Evolutionary conservation across 2,329 filamentous ascomycete genomes (phyloP).

Genomic region (Talaromyces sp.): DNA sequence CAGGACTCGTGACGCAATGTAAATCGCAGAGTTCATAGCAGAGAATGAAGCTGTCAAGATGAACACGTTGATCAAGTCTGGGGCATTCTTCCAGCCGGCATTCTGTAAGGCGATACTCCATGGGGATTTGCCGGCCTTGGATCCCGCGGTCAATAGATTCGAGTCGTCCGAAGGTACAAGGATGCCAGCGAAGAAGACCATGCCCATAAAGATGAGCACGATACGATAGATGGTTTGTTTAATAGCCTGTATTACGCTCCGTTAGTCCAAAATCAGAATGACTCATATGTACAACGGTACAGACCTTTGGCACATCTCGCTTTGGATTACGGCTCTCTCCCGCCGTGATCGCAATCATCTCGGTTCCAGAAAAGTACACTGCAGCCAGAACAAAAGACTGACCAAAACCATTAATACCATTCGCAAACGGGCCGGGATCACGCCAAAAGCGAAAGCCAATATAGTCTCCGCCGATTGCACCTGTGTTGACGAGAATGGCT

Average conservation of each 20-base stretch:
- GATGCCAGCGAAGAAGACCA: slow-evolving; percentile 64
- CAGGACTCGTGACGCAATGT: slow-evolving; percentile 59
- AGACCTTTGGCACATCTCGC: slow-evolving; percentile 59
- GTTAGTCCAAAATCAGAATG: background rate
- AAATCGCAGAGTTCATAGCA: slow-evolving; percentile 41
- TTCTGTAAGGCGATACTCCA: slow-evolving; percentile 41
- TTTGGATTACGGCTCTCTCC: slow-evolving; percentile 56
- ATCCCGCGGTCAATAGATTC: slow-evolving; percentile 46
- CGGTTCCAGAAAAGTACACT: slow-evolving; percentile 37
- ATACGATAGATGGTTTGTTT: slow-evolving; percentile 66
- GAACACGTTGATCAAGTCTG: slow-evolving; percentile 39
- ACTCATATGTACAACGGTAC: background rate
- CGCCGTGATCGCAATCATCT: slow-evolving; percentile 45
- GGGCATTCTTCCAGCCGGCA: slow-evolving; percentile 34
- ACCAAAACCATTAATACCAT: slow-evolving; percentile 30
- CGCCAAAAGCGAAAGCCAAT: slow-evolving; percentile 36
- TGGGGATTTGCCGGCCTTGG: slow-evolving; percentile 35
- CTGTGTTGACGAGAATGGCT: slow-evolving; percentile 35
- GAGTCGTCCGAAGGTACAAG: slow-evolving; percentile 62
- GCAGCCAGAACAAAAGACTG: slow-evolving; percentile 37
- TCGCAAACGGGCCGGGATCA: slow-evolving; percentile 20
- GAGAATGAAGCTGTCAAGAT: slow-evolving; percentile 42
- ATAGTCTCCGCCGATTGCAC: slow-evolving; percentile 35
- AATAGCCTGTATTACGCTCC: slow-evolving; percentile 5
- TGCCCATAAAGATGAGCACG: slow-evolving; percentile 53